Evolutionary conservation across 139 green algal species (phyloP), one percentile per base, ranked within the genome.

Genomic region (Chlamydomonas schloesseri): DNA sequence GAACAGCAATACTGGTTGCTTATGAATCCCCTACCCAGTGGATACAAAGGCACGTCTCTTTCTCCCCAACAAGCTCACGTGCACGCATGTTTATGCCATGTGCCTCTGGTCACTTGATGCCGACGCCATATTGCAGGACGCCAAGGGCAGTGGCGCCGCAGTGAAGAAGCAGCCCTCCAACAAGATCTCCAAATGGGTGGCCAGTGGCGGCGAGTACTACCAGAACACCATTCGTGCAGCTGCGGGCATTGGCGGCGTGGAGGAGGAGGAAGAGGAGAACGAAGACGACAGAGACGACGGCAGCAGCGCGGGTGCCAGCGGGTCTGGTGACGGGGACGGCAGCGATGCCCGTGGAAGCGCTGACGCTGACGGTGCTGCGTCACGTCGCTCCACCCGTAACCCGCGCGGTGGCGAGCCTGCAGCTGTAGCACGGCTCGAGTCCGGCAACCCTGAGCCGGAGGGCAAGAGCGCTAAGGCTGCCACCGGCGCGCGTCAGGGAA

Each of bases 171-270:
- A 23, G 2, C 55, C 55, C 55, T 62, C 55, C 55, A 62, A 69
- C 60, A 31, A 33, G 26, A 69, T 69, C 60, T 18, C 21, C 33
- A 71, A 82, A 24, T 82, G 75, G 75, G 75, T 82, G 15, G 8
- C 55, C 26, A n/a, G 13, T 9, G 58, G 34, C 60, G 75, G 75
- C 34, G 20, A 71, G 24, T 82, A 68, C 24, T 82, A 72, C 10
- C 64, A 82, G 58, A 82, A 82, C 58, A n/a, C 20, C 10, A 23
- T 20, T 9, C 55, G 47, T 55, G 46, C 53, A 1, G 31, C 55
- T 1, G 57, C 33, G 17, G 75, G 42, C 14, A 28, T 23, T 6
- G 58, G 17, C 34, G 75, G 70, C 26, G 28, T 82, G 8, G 75
- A 33, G 26, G 11, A 33, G 60, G 60, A 33, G 26, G 24, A 3